A percentile compares a stretch with the other conserved stretches of the same genome.
Conservation (phyloP, 106 monocot genomes). For the Ottelia alismoides region DNA sequence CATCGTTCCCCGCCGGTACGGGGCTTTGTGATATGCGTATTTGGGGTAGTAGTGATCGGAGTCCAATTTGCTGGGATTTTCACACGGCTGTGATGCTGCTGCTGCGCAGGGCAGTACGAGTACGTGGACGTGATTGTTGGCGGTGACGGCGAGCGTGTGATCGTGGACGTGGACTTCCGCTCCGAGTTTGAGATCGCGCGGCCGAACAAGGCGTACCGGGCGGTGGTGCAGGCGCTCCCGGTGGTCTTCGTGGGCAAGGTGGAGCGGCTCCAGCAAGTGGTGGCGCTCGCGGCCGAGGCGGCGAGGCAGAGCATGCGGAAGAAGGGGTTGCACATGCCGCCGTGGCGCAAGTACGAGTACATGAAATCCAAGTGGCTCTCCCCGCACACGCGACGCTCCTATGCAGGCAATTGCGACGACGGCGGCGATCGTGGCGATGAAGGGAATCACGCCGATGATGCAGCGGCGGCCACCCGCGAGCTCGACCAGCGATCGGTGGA, state of each 20-base stretch:
- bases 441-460: too few species aligned
- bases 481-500: too few species aligned
- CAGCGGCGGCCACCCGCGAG: too few species aligned
- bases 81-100: too few species aligned
- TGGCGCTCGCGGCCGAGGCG: constrained; percentile 32
- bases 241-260: constrained; percentile 26
- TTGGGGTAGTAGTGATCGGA: too few species aligned
- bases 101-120: constrained; percentile 66
- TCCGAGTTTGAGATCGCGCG: constrained; percentile 58
- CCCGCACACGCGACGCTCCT: too few species aligned
- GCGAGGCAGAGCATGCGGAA: constrained; percentile 32
- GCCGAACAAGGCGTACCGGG: constrained; percentile 38
- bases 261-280: constrained; percentile 30
- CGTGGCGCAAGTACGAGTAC: constrained; percentile 74
- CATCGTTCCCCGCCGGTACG: too few species aligned
- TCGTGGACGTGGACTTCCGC: constrained; percentile 42
- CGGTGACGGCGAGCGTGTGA: constrained; percentile 16
- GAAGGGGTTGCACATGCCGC: constrained; percentile 45
- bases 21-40: too few species aligned
- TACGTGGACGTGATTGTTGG: constrained; percentile 52
- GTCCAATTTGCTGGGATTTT: too few species aligned
- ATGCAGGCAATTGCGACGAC: too few species aligned
- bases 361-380: constrained; percentile 76
- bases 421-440: too few species aligned
- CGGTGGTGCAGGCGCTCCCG: constrained; percentile 31